Conservation (phyloP, 2,329 filamentous ascomycete genomes). For the Huntiella moniliformis region DNA sequence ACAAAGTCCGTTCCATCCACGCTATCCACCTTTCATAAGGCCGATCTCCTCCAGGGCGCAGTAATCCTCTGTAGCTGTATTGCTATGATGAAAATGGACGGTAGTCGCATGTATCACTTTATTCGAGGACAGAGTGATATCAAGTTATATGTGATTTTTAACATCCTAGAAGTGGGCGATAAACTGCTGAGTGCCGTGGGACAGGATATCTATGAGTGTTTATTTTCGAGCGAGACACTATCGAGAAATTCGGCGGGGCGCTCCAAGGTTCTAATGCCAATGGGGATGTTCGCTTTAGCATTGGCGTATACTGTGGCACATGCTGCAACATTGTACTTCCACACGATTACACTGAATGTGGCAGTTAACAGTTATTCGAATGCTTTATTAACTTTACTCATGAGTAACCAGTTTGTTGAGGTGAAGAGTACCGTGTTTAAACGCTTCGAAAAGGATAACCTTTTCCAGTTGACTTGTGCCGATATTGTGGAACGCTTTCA, state of each 20-base stretch:
- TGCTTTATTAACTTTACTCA: constrained; percentile 70
- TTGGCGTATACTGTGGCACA: constrained; percentile 78
- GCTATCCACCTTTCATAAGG: constrained; percentile 77
- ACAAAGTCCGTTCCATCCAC: constrained; percentile 72
- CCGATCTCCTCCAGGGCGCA: constrained; percentile 77
- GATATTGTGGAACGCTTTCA: constrained; percentile 96
- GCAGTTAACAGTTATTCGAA: constrained; percentile 98
- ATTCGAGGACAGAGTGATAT: constrained; percentile 92
- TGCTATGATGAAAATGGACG: constrained; percentile 77
- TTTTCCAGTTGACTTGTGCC: constrained; percentile 90
- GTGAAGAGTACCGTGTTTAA: constrained; percentile 98
- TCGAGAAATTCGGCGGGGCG: constrained; percentile 74
- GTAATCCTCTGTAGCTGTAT: constrained; percentile 74
- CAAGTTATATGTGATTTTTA: constrained; percentile 98
- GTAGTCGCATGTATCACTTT: constrained; percentile 94
- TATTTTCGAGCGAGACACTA: constrained; percentile 83
- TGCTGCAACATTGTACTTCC: constrained; percentile 78
- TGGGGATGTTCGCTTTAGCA: constrained; percentile 79
- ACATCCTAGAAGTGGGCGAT: constrained; percentile 84
- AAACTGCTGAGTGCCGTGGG: constrained; percentile 77
- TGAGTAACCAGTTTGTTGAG: constrained; percentile 97
- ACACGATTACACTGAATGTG: constrained; percentile 93
- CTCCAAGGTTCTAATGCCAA: constrained; percentile 72
- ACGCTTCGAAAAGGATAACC: constrained; percentile 92
- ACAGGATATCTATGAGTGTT: constrained; percentile 87